Conservation (phyloP, 2,329 filamentous ascomycete genomes). For the Fusarium falciforme region DNA sequence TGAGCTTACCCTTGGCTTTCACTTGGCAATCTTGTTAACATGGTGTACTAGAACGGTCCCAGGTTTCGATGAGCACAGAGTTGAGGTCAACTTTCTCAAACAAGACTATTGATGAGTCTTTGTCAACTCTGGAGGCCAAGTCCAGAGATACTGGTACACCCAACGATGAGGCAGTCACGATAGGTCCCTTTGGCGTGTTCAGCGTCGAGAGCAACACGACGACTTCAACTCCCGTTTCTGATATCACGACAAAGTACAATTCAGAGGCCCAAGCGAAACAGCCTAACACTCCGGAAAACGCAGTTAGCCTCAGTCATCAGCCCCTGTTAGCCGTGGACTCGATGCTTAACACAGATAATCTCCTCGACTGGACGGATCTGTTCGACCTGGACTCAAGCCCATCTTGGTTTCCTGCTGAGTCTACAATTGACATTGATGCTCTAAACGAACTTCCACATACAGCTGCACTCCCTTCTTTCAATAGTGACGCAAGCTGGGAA, state of each 20-base stretch:
- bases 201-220: background rate
- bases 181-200: conserved; percentile 7
- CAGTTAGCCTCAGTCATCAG: too few species aligned
- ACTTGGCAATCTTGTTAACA: background rate
- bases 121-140: background rate
- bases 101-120: background rate
- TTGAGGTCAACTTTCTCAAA: background rate
- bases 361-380: conserved; percentile 14
- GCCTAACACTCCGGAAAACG: background rate
- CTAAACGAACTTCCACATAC: background rate
- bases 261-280: background rate
- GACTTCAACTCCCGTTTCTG: background rate
- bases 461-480: background rate
- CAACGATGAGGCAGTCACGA: background rate
- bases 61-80: background rate
- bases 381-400: conserved; percentile 7
- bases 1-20: too few species aligned
- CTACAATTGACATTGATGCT: background rate
- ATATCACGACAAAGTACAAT: background rate
- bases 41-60: background rate
- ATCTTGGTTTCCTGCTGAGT: background rate
- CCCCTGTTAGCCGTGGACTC: background rate
- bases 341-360: background rate
- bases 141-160: background rate
- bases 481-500: background rate